Base-by-base conservation (phyloP, 2,329 filamentous ascomycete genomes). In the Trichophyton benhamiae region DNA sequence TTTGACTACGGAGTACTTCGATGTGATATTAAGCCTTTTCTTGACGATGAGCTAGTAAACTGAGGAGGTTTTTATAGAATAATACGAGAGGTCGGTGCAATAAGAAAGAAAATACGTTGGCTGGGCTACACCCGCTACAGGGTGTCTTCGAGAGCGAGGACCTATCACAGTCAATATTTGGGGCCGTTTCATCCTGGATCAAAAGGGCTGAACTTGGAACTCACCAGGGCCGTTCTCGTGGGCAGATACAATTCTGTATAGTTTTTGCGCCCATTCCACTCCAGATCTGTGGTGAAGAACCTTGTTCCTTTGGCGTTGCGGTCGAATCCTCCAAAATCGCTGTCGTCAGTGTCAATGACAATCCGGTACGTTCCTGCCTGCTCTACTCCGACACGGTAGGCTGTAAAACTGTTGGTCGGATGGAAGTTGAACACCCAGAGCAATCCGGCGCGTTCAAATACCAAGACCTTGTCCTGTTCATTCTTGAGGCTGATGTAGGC, bases 381-480 rank as follows among this genome's bases (percentile, higher is more conserved):
- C 59, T 97, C 90, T 44, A 99, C 81, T 17, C 94, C 94, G 55
- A 99, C 87, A 42, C 92, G 85, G 73, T 96, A 99, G 75, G 97
- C 94, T 9, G 87, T 86, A 76, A 88, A 99, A 74, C 90, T 96
- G 67, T 87, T 77, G 30, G 83, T 83, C 0, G 89, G 85, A 72
- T 97, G 86, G 80, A 97, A 96, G 77, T 99, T 99, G 82, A 99
- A 97, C 68, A 96, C 82, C 80, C 91, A 99, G 9, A 99, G 79
- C 62, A 96, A 77, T 0, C 91, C 91, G 1, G 85, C 94, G 36
- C 94, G 84, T 78, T 99, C 94, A 72, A 96, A 99, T 2, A 96
- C 91, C 66, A 99, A 84, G 49, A 97, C 86, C 78, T 97, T 99
- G 77, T 99, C 94, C 20, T 76, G 79, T 71, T 97, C 91, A 72